phyloP scores from a whole-genome alignment of 2,329 filamentous ascomycete genomes.

The Aspergillus chevalieri region DNA sequence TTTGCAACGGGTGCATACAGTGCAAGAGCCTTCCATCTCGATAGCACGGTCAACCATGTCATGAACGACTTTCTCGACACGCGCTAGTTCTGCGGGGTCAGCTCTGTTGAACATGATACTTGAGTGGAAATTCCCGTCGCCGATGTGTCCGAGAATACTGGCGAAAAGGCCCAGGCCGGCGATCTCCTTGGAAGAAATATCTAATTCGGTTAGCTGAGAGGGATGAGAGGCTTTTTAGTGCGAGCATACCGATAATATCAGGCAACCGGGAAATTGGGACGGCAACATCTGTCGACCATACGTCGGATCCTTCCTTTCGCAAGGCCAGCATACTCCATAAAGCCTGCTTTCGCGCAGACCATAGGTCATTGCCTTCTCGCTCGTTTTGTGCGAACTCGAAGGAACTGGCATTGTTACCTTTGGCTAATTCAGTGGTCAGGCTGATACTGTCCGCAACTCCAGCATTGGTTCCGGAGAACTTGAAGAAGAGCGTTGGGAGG shows the following conservation, averaged over 20 bases:
- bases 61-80: slow-evolving; percentile 74
- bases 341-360: slow-evolving; percentile 56
- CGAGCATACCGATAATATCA: slow-evolving; percentile 52
- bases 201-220: slow-evolving; percentile 39
- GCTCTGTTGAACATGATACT: slow-evolving; percentile 79
- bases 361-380: slow-evolving; percentile 50
- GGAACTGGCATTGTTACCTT: slow-evolving; percentile 49
- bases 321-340: slow-evolving; percentile 57
- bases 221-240: not conserved
- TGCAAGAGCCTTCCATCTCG: slow-evolving; percentile 91
- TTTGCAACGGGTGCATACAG: slow-evolving; percentile 38
- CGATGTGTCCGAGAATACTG: slow-evolving; percentile 81
- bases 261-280: slow-evolving; percentile 56
- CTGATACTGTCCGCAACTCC: slow-evolving; percentile 73
- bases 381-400: slow-evolving; percentile 53
- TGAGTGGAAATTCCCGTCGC: slow-evolving; percentile 92
- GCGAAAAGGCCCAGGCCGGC: slow-evolving; percentile 80
- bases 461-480: slow-evolving; percentile 68
- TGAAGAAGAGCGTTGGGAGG: slow-evolving; percentile 40
- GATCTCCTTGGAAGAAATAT: slow-evolving; percentile 83
- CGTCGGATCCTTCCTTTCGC: slow-evolving; percentile 49
- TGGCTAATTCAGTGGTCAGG: slow-evolving; percentile 62
- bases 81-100: slow-evolving; percentile 62
- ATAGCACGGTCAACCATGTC: slow-evolving; percentile 87
- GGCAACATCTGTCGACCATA: slow-evolving; percentile 58